Conservation (phyloP, 2,329 filamentous ascomycete species). For the Rhynchosporium agropyri region DNA sequence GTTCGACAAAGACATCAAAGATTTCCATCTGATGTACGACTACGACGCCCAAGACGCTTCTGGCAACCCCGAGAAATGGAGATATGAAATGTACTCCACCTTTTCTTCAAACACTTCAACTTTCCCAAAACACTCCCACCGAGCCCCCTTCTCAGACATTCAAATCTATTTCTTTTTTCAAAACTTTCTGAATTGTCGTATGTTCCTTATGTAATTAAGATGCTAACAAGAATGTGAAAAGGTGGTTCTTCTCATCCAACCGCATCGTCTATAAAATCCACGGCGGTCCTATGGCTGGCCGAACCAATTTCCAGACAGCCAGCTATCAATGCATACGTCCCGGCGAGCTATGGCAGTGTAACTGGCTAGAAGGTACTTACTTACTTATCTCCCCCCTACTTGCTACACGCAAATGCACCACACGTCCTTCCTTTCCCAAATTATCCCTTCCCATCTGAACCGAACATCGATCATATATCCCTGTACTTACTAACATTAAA, state of each 20-base stretch:
- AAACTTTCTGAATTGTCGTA: not conserved
- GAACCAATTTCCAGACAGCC: conserved; percentile 55
- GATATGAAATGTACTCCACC: conserved; percentile 54
- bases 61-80: conserved; percentile 59
- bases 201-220: not conserved
- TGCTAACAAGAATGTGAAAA: not conserved
- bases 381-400: not conserved
- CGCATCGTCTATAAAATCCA: conserved; percentile 62
- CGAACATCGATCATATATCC: too few relatives aligned
- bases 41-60: conserved; percentile 52
- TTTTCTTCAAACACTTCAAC: conserved; percentile 36
- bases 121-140: not conserved
- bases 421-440: not conserved
- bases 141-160: not conserved
- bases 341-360: conserved; percentile 61
- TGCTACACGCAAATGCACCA: not conserved
- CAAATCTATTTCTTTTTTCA: not conserved
- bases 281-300: conserved; percentile 60
- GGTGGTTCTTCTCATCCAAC: conserved; percentile 56
- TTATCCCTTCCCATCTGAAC: not conserved
- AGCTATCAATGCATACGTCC: conserved; percentile 60
- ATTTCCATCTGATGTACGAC: conserved; percentile 60
- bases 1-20: conserved; percentile 54
- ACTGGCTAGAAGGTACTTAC: conserved; percentile 53
- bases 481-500: not conserved